Base-by-base conservation (phyloP, 257 asterid genomes). In the Gentiana straminea region DNA sequence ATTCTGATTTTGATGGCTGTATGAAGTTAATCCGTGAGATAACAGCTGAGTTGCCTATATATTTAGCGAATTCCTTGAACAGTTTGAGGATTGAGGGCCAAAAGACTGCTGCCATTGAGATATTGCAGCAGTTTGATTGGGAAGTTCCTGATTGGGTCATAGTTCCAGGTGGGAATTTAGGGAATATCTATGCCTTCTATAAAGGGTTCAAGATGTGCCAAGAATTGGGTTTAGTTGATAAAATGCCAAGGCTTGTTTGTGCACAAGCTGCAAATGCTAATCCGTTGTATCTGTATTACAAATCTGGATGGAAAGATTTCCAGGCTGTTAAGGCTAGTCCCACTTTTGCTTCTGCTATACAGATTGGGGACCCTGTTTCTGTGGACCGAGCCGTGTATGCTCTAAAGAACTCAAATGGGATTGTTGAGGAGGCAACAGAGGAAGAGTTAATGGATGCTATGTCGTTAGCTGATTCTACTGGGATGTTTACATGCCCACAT, bases 401-500 rank as follows among this genome's bases (percentile, higher is more conserved):
- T 1, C 54, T 87, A 78, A 63, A 77, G 78, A 70, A 79, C 5
- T 84, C 71, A 0, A 68, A 87, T 43, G 96, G 96, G 65, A 87
- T 87, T 55, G 93, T 84, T 0, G 96, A 87, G 71, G 96, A 87
- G 67, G 96, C 96, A 1, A 87, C 89, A 0, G 96, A 87, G 76
- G 96, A 87, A 77, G 96, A 87, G 65, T 57, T 87, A 80, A 87
- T 84, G 96, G 84, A 87, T 62, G 93, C 96, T 5, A 84, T 79
- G 90, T 94, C 94, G 7, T 82, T 80, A 67, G 96, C 96, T 0
- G 96, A 87, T 55, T 87, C 96, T 1, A 84, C 96, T 1, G 94
- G 96, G 75, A 87, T 87, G 96, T 87, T 84, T 37, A 84, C 84
- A 36, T 87, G 96, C 70, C 96, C 94, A 4, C 96, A 87, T 56